A percentile compares a stretch with the other conserved stretches of the same genome.
Evolutionary conservation across 1,284 basidiomycete genomes (phyloP).

Genomic region (Melampsora larici-populina): DNA sequence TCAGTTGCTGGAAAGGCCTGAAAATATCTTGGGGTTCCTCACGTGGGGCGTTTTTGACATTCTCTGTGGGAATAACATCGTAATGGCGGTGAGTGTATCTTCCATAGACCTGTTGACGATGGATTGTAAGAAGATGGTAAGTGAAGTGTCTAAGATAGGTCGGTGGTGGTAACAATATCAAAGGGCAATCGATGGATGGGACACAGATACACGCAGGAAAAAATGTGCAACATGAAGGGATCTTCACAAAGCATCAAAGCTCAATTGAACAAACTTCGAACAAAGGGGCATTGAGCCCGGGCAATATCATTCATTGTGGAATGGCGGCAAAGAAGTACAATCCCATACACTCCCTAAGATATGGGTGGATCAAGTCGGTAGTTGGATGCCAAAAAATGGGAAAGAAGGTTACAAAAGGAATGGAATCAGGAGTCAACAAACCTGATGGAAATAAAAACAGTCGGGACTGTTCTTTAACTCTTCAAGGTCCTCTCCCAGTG

Average conservation of each 20-base stretch:
- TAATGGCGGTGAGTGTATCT: slow-evolving; percentile 41
- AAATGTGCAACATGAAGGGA: not conserved
- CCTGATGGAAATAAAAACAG: slow-evolving; percentile 43
- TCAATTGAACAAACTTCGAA: too few species aligned
- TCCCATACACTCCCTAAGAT: not conserved
- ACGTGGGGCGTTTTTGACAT: slow-evolving; percentile 43
- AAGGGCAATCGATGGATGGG: not conserved
- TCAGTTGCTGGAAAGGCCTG: too few species aligned
- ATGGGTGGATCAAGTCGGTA: not conserved
- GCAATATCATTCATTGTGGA: too few species aligned
- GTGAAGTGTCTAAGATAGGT: too few species aligned
- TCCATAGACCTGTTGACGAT: slow-evolving; percentile 31
- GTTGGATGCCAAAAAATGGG: not conserved
- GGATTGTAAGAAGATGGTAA: not conserved
- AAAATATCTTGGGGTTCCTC: not conserved
- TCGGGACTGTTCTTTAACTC: slow-evolving; percentile 36
- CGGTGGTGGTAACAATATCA: too few species aligned
- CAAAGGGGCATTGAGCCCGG: too few species aligned
- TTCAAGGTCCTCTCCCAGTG: slow-evolving; percentile 31
- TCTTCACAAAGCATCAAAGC: too few species aligned
- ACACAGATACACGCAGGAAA: not conserved
- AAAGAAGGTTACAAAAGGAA: not conserved
- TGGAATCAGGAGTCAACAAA: not conserved
- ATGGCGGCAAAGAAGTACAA: not conserved
- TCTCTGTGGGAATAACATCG: slow-evolving; percentile 41